phyloP scores from a whole-genome alignment of 441 rosid genomes.

The Croton laevigatus region DNA sequence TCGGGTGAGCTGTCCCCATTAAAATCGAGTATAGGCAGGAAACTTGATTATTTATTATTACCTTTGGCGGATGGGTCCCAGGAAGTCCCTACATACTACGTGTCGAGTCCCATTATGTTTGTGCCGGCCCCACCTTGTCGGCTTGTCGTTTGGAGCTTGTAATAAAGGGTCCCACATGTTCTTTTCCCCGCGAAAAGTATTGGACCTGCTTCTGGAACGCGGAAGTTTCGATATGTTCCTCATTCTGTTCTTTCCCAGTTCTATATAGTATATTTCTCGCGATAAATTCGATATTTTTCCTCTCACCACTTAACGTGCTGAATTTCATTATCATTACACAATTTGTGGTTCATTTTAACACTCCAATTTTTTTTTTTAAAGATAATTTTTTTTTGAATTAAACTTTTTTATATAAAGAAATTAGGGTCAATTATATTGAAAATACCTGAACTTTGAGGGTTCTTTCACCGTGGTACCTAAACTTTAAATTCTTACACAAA shows the following conservation, averaged over 20 bases:
- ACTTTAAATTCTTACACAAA: too few relatives aligned
- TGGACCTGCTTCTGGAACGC: constrained; percentile 18
- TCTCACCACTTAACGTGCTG: too few relatives aligned
- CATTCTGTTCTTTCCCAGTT: background rate
- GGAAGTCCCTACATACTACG: background rate
- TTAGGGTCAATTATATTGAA: too few relatives aligned
- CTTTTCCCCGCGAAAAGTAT: background rate
- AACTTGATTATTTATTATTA: background rate
- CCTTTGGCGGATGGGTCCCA: constrained; percentile 16
- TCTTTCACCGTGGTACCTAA: too few relatives aligned
- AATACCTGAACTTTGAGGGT: too few relatives aligned
- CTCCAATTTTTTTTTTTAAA: too few relatives aligned
- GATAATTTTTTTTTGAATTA: too few relatives aligned
- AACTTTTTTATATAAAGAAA: too few relatives aligned
- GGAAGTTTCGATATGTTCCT: constrained; percentile 1
- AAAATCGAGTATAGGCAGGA: background rate
- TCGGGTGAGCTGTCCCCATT: constrained; percentile 8
- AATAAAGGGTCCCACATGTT: constrained; percentile 11
- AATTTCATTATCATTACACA: too few relatives aligned
- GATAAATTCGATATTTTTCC: constrained; percentile 2
- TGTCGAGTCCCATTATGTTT: constrained; percentile 24
- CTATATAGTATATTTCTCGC: background rate
- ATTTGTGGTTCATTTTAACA: too few relatives aligned
- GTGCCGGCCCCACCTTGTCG: constrained; percentile 41
- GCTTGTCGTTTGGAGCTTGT: constrained; percentile 42